Percentiles rank a stretch among this genome's conserved stretches.
These are phyloP conservation scores for Diaporthe ampelina DNA, from an alignment of 2,329 filamentous ascomycete genomes.

Conservation along the genomic window DNA sequence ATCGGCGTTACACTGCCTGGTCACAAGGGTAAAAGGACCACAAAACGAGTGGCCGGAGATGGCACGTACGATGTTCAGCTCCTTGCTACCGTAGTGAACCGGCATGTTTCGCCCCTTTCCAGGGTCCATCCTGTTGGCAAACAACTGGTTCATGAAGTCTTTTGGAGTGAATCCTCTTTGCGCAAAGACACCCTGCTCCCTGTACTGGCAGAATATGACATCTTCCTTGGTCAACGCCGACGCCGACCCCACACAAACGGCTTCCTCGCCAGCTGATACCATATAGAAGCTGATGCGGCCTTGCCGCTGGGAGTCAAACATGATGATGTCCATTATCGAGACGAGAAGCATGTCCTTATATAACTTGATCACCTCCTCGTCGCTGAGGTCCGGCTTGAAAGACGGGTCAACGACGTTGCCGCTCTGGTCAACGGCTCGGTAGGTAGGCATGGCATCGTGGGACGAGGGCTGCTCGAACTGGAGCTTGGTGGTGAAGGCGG, in stretches of 20 bases:
- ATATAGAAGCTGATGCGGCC: conserved; percentile 97
- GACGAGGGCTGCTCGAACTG: conserved; percentile 81
- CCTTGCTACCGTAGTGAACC: conserved; percentile 90
- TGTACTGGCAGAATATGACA: conserved; percentile 94
- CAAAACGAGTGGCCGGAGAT: neutral
- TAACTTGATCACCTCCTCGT: conserved; percentile 71
- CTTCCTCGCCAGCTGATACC: conserved; percentile 95
- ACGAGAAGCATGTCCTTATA: conserved; percentile 77
- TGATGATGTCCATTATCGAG: conserved; percentile 94
- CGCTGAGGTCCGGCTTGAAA: conserved; percentile 77
- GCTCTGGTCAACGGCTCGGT: conserved; percentile 91
- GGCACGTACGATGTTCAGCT: conserved; percentile 81
- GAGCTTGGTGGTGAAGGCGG: conserved; percentile 87
- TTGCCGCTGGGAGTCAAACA: conserved; percentile 98
- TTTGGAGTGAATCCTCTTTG: conserved; percentile 89
- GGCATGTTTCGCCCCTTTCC: conserved; percentile 96
- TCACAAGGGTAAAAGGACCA: neutral
- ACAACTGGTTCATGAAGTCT: conserved; percentile 96
- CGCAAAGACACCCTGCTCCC: conserved; percentile 91
- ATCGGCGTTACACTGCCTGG: neutral
- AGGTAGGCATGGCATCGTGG: conserved; percentile 86
- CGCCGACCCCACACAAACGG: conserved; percentile 89
- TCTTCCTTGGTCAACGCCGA: conserved; percentile 87
- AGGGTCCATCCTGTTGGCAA: conserved; percentile 85
- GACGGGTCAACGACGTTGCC: conserved; percentile 84